Evolutionary conservation across 805 yeast species (phyloP).

Genomic region (Teunomyces aglyptinius): DNA sequence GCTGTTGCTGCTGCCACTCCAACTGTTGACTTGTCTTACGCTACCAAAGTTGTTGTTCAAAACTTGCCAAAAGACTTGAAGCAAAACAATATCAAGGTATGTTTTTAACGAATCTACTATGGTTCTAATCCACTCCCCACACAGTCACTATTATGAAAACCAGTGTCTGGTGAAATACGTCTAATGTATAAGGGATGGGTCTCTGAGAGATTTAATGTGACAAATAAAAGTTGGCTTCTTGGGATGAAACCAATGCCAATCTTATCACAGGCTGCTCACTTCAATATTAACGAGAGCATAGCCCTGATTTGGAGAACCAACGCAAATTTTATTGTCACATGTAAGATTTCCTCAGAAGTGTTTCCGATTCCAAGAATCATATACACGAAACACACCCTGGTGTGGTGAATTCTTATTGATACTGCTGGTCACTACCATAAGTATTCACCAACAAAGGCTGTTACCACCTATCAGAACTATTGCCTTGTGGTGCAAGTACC

Average conservation of each 20-base stretch:
- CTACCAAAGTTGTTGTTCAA: slow-evolving; percentile 82
- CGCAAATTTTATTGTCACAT: background rate
- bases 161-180: background rate
- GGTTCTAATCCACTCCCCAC: background rate
- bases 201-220: background rate
- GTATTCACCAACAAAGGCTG: background rate
- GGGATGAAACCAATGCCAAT: background rate
- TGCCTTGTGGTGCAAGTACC: slow-evolving; percentile 1
- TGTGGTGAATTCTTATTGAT: background rate
- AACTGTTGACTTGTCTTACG: slow-evolving; percentile 48
- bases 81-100: slow-evolving; percentile 81
- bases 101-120: slow-evolving; percentile 33
- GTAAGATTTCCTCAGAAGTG: background rate
- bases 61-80: slow-evolving; percentile 83
- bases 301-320: background rate
- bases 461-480: background rate
- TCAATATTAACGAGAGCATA: too few species aligned
- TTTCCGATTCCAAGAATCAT: slow-evolving; percentile 1
- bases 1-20: slow-evolving; percentile 17
- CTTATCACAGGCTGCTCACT: too few species aligned
- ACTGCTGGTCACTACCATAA: slow-evolving; percentile 1
- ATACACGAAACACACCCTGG: background rate
- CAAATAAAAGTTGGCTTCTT: background rate
- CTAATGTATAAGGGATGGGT: background rate
- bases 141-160: background rate